phyloP scores from a whole-genome alignment of 2,329 filamentous ascomycete genomes.

The Trichoderma atroviride region DNA sequence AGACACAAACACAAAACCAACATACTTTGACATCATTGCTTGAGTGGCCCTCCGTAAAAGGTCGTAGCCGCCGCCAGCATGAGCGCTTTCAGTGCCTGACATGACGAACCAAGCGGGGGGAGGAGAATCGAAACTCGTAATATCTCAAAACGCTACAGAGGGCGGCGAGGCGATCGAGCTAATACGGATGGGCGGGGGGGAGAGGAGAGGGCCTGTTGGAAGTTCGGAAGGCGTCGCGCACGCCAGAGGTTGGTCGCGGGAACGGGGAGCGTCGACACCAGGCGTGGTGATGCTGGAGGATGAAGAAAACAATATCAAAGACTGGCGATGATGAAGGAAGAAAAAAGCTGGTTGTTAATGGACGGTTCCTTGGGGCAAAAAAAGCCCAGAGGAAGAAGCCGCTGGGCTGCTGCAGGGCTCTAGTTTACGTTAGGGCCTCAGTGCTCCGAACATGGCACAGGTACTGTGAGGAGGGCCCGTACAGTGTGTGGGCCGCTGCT shows the following conservation, averaged over 20 bases:
- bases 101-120: constrained; percentile 40
- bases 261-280: neutral
- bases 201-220: neutral
- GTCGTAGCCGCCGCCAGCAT: constrained; percentile 54
- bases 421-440: constrained; percentile 2
- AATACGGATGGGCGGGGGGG: constrained; percentile 14
- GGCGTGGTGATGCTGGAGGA: constrained; percentile 16
- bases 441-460: neutral
- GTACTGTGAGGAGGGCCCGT: constrained; percentile 11
- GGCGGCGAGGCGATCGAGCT: constrained; percentile 18
- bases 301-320: constrained; percentile 6
- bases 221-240: constrained; percentile 26
- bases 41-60: constrained; percentile 63
- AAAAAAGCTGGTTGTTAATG: constrained; percentile 24
- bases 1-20: constrained; percentile 31
- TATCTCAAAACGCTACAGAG: constrained; percentile 10
- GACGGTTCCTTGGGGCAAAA: constrained; percentile 26
- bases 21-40: constrained; percentile 66
- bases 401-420: constrained; percentile 22
- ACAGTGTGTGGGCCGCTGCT: constrained; percentile 23
- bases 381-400: constrained; percentile 22
- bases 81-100: constrained; percentile 52
- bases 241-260: constrained; percentile 25
- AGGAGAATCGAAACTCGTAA: constrained; percentile 3
- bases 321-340: constrained; percentile 21